Conservation (phyloP, 257 asterid species). For the Gentiana dahurica region DNA sequence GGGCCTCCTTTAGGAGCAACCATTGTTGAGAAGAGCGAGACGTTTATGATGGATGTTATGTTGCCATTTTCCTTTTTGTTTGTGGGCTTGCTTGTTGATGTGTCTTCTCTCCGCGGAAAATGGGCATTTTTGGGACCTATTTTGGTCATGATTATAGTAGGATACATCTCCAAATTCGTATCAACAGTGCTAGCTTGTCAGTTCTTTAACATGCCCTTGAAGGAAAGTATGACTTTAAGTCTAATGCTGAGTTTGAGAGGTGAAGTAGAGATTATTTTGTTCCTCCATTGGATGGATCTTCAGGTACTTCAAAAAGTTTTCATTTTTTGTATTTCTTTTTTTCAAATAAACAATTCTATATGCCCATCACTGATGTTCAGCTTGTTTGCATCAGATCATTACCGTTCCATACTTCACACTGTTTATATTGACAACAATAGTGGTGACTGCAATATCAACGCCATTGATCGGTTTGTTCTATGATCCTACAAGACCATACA, state of each 20-base stretch:
- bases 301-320: constrained; percentile 24
- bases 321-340: not conserved
- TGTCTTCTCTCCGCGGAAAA: constrained; percentile 33
- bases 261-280: constrained; percentile 57
- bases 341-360: not conserved
- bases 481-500: constrained; percentile 20
- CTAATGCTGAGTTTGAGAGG: constrained; percentile 66
- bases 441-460: constrained; percentile 14
- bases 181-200: constrained; percentile 30
- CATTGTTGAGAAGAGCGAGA: constrained; percentile 32
- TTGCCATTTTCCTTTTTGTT: constrained; percentile 42
- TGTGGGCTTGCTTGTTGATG: constrained; percentile 29
- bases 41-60: constrained; percentile 39
- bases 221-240: constrained; percentile 64
- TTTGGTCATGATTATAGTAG: constrained; percentile 27
- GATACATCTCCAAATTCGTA: constrained; percentile 25
- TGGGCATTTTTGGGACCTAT: constrained; percentile 27
- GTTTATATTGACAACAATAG: constrained; percentile 34
- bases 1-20: constrained; percentile 50
- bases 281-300: constrained; percentile 55
- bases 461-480: constrained; percentile 13
- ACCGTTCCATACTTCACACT: constrained; percentile 34
- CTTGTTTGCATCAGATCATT: constrained; percentile 38
- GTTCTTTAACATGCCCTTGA: constrained; percentile 27
- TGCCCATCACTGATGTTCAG: too few relatives aligned